These are phyloP conservation scores for Penstemon newberryi DNA, from an alignment of 257 asterid genomes.

Conservation along the genomic window DNA sequence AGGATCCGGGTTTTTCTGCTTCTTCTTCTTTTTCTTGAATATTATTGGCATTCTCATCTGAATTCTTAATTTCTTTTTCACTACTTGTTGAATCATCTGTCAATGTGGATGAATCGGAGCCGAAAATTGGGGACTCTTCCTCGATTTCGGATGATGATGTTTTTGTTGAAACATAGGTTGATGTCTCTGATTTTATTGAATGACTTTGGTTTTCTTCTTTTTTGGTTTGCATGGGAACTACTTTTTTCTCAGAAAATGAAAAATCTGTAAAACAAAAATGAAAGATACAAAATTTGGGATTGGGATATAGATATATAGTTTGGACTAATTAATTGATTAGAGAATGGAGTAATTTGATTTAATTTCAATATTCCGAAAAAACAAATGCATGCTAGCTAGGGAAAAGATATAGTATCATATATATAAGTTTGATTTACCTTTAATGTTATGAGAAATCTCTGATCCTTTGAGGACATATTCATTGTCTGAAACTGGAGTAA, in stretches of 20 bases:
- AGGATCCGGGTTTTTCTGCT: constrained; percentile 18
- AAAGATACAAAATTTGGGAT: too few relatives aligned
- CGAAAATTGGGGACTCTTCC: constrained; percentile 52
- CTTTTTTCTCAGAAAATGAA: constrained; percentile 30
- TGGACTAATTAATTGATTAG: not conserved
- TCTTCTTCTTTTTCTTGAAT: constrained; percentile 29
- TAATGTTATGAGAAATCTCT: constrained; percentile 42
- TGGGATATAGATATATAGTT: too few relatives aligned
- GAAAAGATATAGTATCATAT: not conserved
- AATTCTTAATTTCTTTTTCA: constrained; percentile 32
- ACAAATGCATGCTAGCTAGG: not conserved
- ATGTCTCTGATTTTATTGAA: constrained; percentile 32
- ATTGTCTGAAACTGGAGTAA: constrained; percentile 84
- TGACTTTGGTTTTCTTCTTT: constrained; percentile 33
- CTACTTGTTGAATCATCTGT: constrained; percentile 50
- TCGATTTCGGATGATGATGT: constrained; percentile 53
- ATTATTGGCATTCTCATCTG: not conserved
- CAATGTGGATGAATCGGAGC: constrained; percentile 70
- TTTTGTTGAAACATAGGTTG: constrained; percentile 38
- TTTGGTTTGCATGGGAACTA: constrained; percentile 22
- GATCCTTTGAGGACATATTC: constrained; percentile 95
- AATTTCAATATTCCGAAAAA: not conserved
- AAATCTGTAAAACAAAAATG: constrained; percentile 16
- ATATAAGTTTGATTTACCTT: constrained; percentile 35
- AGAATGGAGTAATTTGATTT: not conserved